Evolutionary conservation across 2,329 filamentous ascomycete species (phyloP).

Genomic region (Eutypa lata): DNA sequence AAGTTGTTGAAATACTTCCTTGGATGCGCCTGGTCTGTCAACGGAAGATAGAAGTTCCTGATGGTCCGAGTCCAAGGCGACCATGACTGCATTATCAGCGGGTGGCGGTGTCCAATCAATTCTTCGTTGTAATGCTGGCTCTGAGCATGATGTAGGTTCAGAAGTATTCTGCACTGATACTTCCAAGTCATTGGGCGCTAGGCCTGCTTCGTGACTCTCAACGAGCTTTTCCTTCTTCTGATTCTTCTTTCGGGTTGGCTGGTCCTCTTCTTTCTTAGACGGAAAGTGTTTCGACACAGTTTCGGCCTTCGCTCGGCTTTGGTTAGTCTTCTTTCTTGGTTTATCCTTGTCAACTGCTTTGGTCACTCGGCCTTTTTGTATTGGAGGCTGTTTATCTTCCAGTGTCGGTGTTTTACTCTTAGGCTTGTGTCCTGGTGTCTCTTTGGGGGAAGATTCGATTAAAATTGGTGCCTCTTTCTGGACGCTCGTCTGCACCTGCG

Average conservation of each 20-base stretch:
- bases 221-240: slow-evolving; percentile 1
- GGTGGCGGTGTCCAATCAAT: slow-evolving; percentile 67
- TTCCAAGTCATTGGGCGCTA: background rate
- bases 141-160: slow-evolving; percentile 15
- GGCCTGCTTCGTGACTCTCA: background rate
- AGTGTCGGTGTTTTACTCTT: slow-evolving; percentile 12
- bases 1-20: slow-evolving; percentile 38
- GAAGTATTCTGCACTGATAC: background rate
- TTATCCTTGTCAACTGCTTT: slow-evolving; percentile 19
- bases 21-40: slow-evolving; percentile 9
- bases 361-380: slow-evolving; percentile 8
- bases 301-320: slow-evolving; percentile 20
- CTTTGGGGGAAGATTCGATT: slow-evolving; percentile 22
- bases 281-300: slow-evolving; percentile 27
- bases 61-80: slow-evolving; percentile 28
- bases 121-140: slow-evolving; percentile 53
- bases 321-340: background rate
- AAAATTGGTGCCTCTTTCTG: slow-evolving; percentile 8
- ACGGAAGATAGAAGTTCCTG: slow-evolving; percentile 29
- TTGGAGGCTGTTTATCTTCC: slow-evolving; percentile 6
- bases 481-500: slow-evolving; percentile 8
- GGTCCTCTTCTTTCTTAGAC: slow-evolving; percentile 7
- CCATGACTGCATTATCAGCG: slow-evolving; percentile 29
- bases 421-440: slow-evolving; percentile 37
- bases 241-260: background rate